Evolutionary conservation across 768 basidiomycete genomes (phyloP).

Genomic region (Cystobasidium onofrii): DNA sequence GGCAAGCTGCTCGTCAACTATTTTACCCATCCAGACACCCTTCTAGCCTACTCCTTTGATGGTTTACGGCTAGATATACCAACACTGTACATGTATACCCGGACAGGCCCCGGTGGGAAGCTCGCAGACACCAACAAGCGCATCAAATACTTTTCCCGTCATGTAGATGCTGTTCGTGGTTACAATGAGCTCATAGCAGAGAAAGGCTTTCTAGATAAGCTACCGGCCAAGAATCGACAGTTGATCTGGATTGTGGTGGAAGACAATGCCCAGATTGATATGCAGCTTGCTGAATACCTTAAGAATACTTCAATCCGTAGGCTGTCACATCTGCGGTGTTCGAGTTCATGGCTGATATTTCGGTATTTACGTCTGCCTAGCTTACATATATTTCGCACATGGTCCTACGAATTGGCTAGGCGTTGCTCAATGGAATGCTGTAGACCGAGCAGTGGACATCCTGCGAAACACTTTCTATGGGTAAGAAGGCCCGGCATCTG

Average conservation of each 20-base stretch:
- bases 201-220: not conserved
- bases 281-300: not conserved
- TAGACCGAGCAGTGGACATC: not conserved
- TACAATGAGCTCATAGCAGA: not conserved
- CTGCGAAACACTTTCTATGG: constrained; percentile 3
- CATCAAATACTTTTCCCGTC: not conserved
- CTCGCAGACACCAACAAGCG: not conserved
- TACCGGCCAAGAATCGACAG: not conserved
- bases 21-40: constrained; percentile 1
- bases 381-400: constrained; percentile 13
- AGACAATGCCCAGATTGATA: not conserved
- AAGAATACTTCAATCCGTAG: not conserved
- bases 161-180: not conserved
- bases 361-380: not conserved
- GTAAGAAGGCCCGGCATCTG: not conserved
- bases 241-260: constrained; percentile 12
- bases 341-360: not conserved
- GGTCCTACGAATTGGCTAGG: constrained; percentile 1
- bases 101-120: constrained; percentile 6
- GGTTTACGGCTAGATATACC: not conserved
- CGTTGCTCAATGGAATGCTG: constrained; percentile 9
- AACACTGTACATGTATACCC: constrained; percentile 11
- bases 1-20: not conserved
- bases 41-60: not conserved
- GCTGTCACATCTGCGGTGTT: not conserved